A percentile compares a stretch with the other conserved stretches of the same genome.
Conservation (phyloP, 768 basidiomycete genomes). For the Trametes elegans region DNA sequence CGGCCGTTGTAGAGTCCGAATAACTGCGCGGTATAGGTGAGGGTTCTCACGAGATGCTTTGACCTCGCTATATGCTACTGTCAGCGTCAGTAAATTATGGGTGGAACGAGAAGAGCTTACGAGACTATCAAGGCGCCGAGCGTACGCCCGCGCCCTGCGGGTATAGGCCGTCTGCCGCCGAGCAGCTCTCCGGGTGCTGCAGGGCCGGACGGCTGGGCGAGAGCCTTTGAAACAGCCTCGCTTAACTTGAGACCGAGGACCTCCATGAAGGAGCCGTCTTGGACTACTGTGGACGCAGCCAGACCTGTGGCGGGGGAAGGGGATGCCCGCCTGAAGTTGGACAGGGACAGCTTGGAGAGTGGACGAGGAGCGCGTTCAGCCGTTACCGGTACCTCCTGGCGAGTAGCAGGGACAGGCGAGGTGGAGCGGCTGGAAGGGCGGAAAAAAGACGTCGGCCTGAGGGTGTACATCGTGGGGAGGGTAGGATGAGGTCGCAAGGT, state of each 20-base stretch:
- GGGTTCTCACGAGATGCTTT: conserved; percentile 59
- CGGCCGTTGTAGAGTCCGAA: conserved; percentile 73
- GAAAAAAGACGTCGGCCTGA: conserved; percentile 67
- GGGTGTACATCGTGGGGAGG: conserved; percentile 47
- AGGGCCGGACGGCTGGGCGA: conserved; percentile 62
- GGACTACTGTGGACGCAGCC: conserved; percentile 46
- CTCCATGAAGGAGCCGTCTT: conserved; percentile 81
- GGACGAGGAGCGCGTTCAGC: conserved; percentile 50
- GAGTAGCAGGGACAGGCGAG: conserved; percentile 50
- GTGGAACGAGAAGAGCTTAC: conserved; percentile 44
- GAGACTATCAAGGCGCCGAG: conserved; percentile 67
- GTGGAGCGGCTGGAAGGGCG: conserved; percentile 61
- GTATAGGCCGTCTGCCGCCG: conserved; percentile 69
- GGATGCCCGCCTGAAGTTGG: conserved; percentile 56
- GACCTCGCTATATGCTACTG: conserved; percentile 53
- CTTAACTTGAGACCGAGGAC: conserved; percentile 73
- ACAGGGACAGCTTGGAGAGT: conserved; percentile 57
- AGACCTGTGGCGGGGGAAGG: conserved; percentile 41
- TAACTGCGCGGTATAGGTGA: conserved; percentile 65
- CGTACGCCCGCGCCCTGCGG: conserved; percentile 66
- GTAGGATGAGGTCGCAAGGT: conserved; percentile 25
- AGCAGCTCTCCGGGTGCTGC: conserved; percentile 50
- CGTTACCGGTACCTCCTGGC: conserved; percentile 37
- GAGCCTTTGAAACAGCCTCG: conserved; percentile 76
- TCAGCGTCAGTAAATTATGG: conserved; percentile 16